These are phyloP conservation scores for Colletotrichum sp. DNA, from an alignment of 2,329 filamentous ascomycete genomes.

Conservation along the genomic window DNA sequence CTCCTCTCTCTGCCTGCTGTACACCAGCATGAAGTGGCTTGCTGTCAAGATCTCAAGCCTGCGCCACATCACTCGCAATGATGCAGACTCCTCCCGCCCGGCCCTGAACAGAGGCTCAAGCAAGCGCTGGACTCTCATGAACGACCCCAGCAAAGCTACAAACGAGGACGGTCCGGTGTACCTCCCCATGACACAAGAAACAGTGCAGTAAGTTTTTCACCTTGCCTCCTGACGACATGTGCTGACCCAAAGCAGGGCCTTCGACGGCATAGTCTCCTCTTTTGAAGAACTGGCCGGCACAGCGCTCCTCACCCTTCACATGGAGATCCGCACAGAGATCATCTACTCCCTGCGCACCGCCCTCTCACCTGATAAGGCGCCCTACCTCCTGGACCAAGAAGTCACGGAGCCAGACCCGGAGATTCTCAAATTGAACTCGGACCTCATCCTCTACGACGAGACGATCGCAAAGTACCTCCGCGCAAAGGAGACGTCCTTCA, in stretches of 20 bases:
- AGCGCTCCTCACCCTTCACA: slow-evolving; percentile 83
- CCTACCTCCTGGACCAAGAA: slow-evolving; percentile 71
- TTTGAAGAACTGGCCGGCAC: slow-evolving; percentile 82
- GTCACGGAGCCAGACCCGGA: slow-evolving; percentile 79
- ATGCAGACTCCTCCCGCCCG: slow-evolving; percentile 68
- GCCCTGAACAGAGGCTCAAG: slow-evolving; percentile 62
- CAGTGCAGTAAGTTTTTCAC: slow-evolving; percentile 69
- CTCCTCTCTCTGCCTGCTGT: slow-evolving; percentile 82
- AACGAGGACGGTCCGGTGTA: slow-evolving; percentile 74
- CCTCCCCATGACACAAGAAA: slow-evolving; percentile 86
- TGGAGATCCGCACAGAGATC: slow-evolving; percentile 86
- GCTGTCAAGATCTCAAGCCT: slow-evolving; percentile 81
- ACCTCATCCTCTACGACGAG: slow-evolving; percentile 87
- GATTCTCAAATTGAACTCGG: slow-evolving; percentile 82
- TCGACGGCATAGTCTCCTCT: slow-evolving; percentile 85
- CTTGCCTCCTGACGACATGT: neutral
- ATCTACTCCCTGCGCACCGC: slow-evolving; percentile 76
- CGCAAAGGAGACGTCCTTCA: slow-evolving; percentile 72
- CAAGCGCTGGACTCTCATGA: slow-evolving; percentile 84
- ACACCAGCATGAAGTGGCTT: slow-evolving; percentile 99
- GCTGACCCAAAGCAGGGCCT: slow-evolving; percentile 60
- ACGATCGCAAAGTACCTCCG: slow-evolving; percentile 77
- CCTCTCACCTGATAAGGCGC: slow-evolving; percentile 64
- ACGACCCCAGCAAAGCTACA: slow-evolving; percentile 61
- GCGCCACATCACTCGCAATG: slow-evolving; percentile 79